A percentile compares a stretch with the other conserved stretches of the same genome.
Conservation (phyloP, 495 filamentous ascomycete species). For the Talaromyces ruber region DNA sequence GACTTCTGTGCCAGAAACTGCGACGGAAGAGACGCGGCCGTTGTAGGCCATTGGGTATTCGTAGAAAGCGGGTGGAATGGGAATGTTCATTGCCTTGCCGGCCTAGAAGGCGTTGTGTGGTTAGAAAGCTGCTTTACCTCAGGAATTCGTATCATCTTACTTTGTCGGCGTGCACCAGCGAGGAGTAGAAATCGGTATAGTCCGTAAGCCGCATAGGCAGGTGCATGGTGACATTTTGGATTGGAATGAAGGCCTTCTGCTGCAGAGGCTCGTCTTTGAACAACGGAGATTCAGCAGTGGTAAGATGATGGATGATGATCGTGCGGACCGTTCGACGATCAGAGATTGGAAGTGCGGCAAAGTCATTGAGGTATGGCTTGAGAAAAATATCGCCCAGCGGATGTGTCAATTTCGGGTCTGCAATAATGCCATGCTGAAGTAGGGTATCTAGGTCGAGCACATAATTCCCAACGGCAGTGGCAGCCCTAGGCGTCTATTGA, state of each 20-base stretch:
- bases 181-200: slow-evolving; percentile 76
- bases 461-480: neutral
- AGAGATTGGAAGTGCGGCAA: slow-evolving; percentile 57
- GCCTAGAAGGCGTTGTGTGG: neutral
- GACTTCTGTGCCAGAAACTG: slow-evolving; percentile 63
- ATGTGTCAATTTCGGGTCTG: neutral
- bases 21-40: slow-evolving; percentile 62
- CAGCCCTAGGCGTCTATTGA: neutral
- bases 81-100: neutral
- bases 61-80: neutral
- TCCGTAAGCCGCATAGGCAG: slow-evolving; percentile 74
- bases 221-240: slow-evolving; percentile 47
- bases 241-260: slow-evolving; percentile 30
- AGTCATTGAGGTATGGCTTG: slow-evolving; percentile 60
- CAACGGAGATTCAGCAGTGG: slow-evolving; percentile 41
- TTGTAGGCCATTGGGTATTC: slow-evolving; percentile 3
- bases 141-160: neutral
- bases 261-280: slow-evolving; percentile 42
- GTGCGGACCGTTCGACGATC: slow-evolving; percentile 32
- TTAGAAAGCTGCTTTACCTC: neutral
- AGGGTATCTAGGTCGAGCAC: neutral
- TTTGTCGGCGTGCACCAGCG: neutral
- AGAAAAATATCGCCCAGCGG: neutral
- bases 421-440: neutral
- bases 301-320: slow-evolving; percentile 42